Evolutionary conservation across 805 yeast species (phyloP), one percentile per base, ranked within the genome.

Genomic region (Kodamaea neixiangensis): DNA sequence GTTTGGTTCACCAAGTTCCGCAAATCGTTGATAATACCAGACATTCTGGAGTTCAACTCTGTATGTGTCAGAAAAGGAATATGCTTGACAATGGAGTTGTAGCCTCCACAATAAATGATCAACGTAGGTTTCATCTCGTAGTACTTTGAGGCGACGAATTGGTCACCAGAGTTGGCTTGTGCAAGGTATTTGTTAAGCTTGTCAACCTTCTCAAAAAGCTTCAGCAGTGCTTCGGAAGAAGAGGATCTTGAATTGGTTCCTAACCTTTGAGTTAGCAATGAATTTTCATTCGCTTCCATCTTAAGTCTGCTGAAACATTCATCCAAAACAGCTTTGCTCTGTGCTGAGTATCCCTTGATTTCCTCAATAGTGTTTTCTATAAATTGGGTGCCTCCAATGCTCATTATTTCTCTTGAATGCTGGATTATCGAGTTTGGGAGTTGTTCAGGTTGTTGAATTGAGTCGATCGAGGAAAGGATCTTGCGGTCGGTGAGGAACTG

Each of bases 151-250:
- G 65, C 57, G 0, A 89, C 79, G 2, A 77, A 68, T 2, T 64
- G 64, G 64, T 91, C 96, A 7, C 94, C 87, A 3, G 69, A 60
- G 22, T 69, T 66, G 0, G 96, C 94, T 54, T 81, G 82, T 1
- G 60, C 57, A 14, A 87, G 63, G 58, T 83, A 85, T 2, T 59
- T 62, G 29, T 72, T 73, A 61, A 85, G 69, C 17, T 76, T 76
- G 1, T 62, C 59, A 1, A 84, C 60, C 45, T 77, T 77, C 3
- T 66, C 64, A 43, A 67, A 55, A 3, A 79, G 63, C 1, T 67
- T 72, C 0, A 63, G 55, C 7, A 78, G 77, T 1, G 82, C 80
- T 3, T 65, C 76, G 9, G 61, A 57, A 0, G 91, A 80, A 0
- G 72, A 57, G 0, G 66, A 61, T 19, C 90, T 64, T 29, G 73